Evolutionary conservation across 371 early-diverging fungal genomes (phyloP), one percentile per base, ranked within the genome.

Genomic region (Coemansia sp.): DNA sequence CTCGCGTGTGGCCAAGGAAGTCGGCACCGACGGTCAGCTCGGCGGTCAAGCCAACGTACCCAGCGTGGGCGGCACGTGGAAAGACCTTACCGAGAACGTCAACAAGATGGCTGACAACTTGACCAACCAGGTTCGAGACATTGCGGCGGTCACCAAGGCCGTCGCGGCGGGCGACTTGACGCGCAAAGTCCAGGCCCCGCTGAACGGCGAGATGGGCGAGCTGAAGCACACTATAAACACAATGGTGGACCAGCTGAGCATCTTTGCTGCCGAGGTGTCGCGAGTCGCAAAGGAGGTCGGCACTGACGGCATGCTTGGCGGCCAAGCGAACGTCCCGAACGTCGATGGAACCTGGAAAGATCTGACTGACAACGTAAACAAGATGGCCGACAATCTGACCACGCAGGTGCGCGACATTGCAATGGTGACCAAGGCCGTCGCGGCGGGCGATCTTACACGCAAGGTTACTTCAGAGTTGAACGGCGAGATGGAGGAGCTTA

Each of bases 61-160:
- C 1, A 59, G 48, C 4, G 74, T 80, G 1, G 71, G 63, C n/a
- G 88, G 90, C 40, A 80, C 84, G 4, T 90, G 90, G 90, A 83
- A 82, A 51, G 86, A 86, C 33, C 68, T 85, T 20, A 84, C 84
- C 9, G 81, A 77, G 45, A 81, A 81, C 69, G 81, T 76, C 51
- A 83, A 83, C 63, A 80, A 64, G 2, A 81, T 83, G 82, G 83
- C 83, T 8, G 56, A 65, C 9, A 83, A 83, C 53, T 57, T 84
- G 12, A 84, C 84, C 2, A 76, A 77, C 7, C 84, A 84, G 65
- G 83, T 88, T 4, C 57, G 82, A 1, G 50, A 69, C 11, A 83
- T 51, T 11, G 51, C 51, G 3, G n/a, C 11, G 14, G 51, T 51
- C 2, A 51, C 51, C 34, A 51, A 83, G 2, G 84, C 90, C 7